A percentile compares a stretch with the other conserved stretches of the same genome.
These are phyloP conservation scores for Adansonia grandidieri DNA, from an alignment of 441 rosid species.

Conservation along the genomic window DNA sequence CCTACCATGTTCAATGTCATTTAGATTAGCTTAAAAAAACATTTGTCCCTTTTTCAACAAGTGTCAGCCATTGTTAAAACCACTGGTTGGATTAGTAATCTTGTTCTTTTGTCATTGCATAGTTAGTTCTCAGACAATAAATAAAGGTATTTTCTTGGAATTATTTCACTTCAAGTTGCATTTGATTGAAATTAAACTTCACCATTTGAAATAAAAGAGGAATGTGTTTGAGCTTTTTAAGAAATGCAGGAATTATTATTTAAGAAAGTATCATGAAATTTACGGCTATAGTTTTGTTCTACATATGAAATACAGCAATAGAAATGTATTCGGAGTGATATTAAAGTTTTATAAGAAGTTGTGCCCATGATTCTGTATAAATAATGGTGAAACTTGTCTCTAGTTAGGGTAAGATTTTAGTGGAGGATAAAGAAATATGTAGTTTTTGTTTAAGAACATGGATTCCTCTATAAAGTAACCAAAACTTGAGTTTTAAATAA, in stretches of 20 bases:
- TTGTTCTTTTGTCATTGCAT: too few species aligned
- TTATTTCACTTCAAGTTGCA: neutral
- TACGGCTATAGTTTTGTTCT: neutral
- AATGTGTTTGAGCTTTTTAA: neutral
- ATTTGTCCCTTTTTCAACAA: too few species aligned
- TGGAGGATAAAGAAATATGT: conserved; percentile 15
- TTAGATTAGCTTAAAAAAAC: too few species aligned
- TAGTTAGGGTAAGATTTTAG: neutral
- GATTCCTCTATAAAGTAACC: conserved; percentile 7
- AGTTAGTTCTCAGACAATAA: too few species aligned
- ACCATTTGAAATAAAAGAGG: neutral
- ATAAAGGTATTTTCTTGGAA: neutral
- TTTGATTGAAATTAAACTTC: neutral
- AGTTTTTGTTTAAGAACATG: neutral
- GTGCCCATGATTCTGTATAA: neutral
- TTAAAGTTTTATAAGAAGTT: neutral
- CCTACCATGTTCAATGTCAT: too few species aligned
- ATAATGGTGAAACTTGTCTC: neutral
- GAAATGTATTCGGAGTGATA: conserved; percentile 2
- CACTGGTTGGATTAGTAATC: too few species aligned
- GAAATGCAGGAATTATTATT: neutral
- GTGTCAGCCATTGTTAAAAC: too few species aligned
- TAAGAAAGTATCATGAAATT: neutral
- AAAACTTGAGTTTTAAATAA: neutral
- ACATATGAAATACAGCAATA: neutral